phyloP scores from a whole-genome alignment of 1,284 basidiomycete genomes.

The Cutaneotrichosporon sp. region DNA sequence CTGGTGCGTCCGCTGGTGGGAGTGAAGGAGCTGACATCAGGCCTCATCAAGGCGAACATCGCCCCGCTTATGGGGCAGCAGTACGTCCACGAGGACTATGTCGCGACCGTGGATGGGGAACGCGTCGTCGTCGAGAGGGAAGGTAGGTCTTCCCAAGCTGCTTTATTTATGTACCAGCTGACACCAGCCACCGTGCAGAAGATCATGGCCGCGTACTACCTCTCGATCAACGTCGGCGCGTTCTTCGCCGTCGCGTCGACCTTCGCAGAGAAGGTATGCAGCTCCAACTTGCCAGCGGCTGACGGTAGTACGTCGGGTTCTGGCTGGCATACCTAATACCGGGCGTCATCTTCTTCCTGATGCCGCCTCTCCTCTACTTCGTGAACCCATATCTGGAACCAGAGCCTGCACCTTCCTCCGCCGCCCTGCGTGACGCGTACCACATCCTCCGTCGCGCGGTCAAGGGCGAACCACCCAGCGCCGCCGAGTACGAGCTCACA shows the following conservation, averaged over 20 bases:
- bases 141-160: conserved; percentile 31
- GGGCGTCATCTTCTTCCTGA: conserved; percentile 53
- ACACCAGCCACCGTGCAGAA: conserved; percentile 29
- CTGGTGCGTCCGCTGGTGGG: conserved; percentile 29
- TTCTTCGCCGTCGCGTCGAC: conserved; percentile 32
- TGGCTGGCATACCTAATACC: conserved; percentile 56
- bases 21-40: conserved; percentile 15
- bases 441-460: conserved; percentile 21
- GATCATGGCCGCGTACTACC: conserved; percentile 37
- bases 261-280: conserved; percentile 31
- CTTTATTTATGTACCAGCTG: conserved; percentile 18
- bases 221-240: conserved; percentile 33
- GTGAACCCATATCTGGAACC: conserved; percentile 33
- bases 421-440: conserved; percentile 52
- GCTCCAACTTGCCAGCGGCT: neutral
- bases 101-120: conserved; percentile 39
- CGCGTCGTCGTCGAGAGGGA: conserved; percentile 51
- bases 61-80: conserved; percentile 53
- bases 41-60: conserved; percentile 47
- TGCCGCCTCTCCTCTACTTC: conserved; percentile 37
- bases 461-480: neutral
- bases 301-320: conserved; percentile 45
- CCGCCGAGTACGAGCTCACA: conserved; percentile 27
- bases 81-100: conserved; percentile 39
- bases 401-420: conserved; percentile 55